These are phyloP conservation scores for Talaromyces adpressus DNA, from an alignment of 495 filamentous ascomycete species.

Conservation along the genomic window DNA sequence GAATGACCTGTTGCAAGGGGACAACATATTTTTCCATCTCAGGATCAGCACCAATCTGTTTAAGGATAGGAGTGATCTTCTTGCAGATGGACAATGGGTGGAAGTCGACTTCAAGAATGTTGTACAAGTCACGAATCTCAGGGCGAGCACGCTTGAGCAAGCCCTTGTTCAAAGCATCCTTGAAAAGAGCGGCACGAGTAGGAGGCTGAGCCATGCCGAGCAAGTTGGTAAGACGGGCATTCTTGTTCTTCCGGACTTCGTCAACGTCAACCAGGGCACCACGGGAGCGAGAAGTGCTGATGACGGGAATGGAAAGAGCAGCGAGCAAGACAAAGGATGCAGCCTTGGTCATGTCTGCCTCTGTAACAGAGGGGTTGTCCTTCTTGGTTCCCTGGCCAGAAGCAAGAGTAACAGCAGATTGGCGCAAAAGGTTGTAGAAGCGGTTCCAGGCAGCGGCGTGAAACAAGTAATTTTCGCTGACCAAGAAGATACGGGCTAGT, in stretches of 20 bases:
- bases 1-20: slow-evolving; percentile 95
- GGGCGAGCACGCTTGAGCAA: slow-evolving; percentile 84
- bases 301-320: slow-evolving; percentile 93
- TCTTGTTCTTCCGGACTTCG: slow-evolving; percentile 97
- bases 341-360: slow-evolving; percentile 78
- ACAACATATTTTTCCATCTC: slow-evolving; percentile 96
- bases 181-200: slow-evolving; percentile 85
- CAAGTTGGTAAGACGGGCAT: slow-evolving; percentile 89
- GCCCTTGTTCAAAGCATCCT: slow-evolving; percentile 90
- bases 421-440: slow-evolving; percentile 92
- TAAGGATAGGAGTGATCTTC: slow-evolving; percentile 94
- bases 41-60: slow-evolving; percentile 86
- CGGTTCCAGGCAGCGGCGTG: slow-evolving; percentile 95
- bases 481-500: slow-evolving; percentile 93
- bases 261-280: slow-evolving; percentile 95
- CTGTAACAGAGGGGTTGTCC: slow-evolving; percentile 84
- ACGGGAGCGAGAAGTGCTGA: slow-evolving; percentile 93
- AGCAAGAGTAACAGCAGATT: slow-evolving; percentile 78
- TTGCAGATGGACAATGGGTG: slow-evolving; percentile 97
- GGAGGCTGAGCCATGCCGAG: slow-evolving; percentile 87
- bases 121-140: slow-evolving; percentile 93
- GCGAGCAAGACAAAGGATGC: slow-evolving; percentile 96
- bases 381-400: slow-evolving; percentile 81
- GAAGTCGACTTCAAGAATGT: slow-evolving; percentile 98
- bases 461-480: slow-evolving; percentile 99